Percentiles rank a stretch among this genome's conserved stretches.
Conservation (phyloP, 192 early-diverging fungal species). For the Helicostylum pulchrum region DNA sequence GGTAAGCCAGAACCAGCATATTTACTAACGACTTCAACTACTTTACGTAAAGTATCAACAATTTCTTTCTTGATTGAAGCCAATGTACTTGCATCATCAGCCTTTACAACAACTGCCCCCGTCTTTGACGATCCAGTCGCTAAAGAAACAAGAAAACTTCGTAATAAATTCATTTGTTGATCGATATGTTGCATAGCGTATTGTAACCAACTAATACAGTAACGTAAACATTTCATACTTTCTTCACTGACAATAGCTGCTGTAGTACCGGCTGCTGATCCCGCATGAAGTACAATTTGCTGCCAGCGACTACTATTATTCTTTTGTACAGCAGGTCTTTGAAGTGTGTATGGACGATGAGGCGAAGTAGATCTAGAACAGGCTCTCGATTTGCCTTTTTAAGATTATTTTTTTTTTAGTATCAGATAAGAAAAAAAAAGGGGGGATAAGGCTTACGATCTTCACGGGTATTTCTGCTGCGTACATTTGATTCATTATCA, state of each 20-base stretch:
- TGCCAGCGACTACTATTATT: slow-evolving; percentile 45
- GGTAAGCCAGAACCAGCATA: slow-evolving; percentile 85
- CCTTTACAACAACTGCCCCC: background rate
- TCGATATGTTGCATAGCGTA: slow-evolving; percentile 75
- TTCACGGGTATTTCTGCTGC: slow-evolving; percentile 22
- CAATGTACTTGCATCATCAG: slow-evolving; percentile 30
- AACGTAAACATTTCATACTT: slow-evolving; percentile 79
- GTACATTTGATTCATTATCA: slow-evolving; percentile 16
- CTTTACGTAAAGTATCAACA: slow-evolving; percentile 77
- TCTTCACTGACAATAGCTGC: slow-evolving; percentile 84
- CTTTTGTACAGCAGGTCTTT: slow-evolving; percentile 17
- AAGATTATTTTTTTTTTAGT: background rate
- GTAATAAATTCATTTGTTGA: slow-evolving; percentile 62
- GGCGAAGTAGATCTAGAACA: slow-evolving; percentile 39
- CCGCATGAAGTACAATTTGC: slow-evolving; percentile 59
- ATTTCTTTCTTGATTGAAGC: slow-evolving; percentile 72
- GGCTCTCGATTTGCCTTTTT: slow-evolving; percentile 17
- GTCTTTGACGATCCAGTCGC: slow-evolving; percentile 10
- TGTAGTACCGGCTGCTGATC: slow-evolving; percentile 57
- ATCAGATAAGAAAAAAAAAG: background rate
- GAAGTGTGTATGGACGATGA: slow-evolving; percentile 31
- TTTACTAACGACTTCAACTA: slow-evolving; percentile 81
- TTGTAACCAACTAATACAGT: slow-evolving; percentile 85
- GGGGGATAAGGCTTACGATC: slow-evolving; percentile 1
- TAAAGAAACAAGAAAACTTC: slow-evolving; percentile 52